Evolutionary conservation across 176 grass and related monocot genomes (phyloP), one percentile per base, ranked within the genome.

Genomic region (Bonia amplexicaulis): DNA sequence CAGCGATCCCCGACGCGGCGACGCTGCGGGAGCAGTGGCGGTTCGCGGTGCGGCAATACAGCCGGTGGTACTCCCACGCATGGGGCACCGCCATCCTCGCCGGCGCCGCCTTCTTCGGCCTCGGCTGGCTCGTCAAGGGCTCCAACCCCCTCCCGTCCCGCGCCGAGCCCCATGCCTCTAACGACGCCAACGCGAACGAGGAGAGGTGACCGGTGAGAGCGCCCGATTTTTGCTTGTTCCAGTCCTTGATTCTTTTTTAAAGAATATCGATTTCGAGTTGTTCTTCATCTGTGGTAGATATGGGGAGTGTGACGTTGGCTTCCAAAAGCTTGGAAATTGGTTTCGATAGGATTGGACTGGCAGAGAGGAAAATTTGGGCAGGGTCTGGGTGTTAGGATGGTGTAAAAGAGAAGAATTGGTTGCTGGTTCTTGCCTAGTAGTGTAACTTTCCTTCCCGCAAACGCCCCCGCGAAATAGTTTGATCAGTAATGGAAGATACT

Each of bases 51-150:
- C 86, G 95, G 59, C 92, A 93, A 84, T 97, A 97, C 87, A 95
- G 95, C 85, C 75, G 89, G 64, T 95, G 93, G 95, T 97, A 97
- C 90, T 97, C 95, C 8, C 95, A 91, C 73, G 92, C 95, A 19
- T 97, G 95, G 95, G 95, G 95, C n/a, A 91, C 87, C 7, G 90
- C 95, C 72, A 93, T 95, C 85, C 95, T 97, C 23, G 95, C 92
- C 37, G 95, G 90, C 23, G 84, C 49, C 27, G 86, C 84, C 71
- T 89, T 95, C 87, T 97, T 94, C 84, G 89, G 80, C 35, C 65
- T 95, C 11, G 92, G 92, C 12, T 89, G 95, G 92, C 54, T 91
- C 25, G 75, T 97, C 40, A 97, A 93, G 90, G 95, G 95, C 1
- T 94, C 95, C 39, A 92, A 97, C 54, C 95, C 92, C 19, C 84